These are phyloP conservation scores for Sarocladium brachiariae DNA, from an alignment of 2,329 filamentous ascomycete species.

Conservation along the genomic window DNA sequence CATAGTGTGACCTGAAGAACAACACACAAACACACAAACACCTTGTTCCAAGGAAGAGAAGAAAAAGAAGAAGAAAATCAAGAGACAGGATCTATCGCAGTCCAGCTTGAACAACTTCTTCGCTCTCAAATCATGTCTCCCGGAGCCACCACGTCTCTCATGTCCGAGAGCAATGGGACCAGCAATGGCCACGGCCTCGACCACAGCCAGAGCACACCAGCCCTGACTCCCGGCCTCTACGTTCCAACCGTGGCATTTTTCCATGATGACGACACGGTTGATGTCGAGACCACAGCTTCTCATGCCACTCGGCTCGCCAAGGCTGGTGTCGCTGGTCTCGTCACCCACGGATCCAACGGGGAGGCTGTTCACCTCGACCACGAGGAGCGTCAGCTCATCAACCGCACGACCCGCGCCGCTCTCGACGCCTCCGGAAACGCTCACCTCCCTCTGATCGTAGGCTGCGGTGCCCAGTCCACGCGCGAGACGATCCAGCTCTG, in stretches of 20 bases:
- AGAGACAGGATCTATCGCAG: too few relatives aligned
- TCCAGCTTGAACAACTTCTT: too few relatives aligned
- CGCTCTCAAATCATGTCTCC: conserved; percentile 2
- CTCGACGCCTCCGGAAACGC: conserved; percentile 49
- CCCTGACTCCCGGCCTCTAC: conserved; percentile 40
- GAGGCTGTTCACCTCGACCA: conserved; percentile 65
- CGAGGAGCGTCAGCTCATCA: conserved; percentile 57
- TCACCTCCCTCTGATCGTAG: conserved; percentile 58
- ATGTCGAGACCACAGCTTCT: conserved; percentile 41
- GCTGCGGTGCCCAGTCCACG: conserved; percentile 61
- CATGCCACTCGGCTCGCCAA: conserved; percentile 53
- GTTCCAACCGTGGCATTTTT: conserved; percentile 60
- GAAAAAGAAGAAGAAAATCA: too few relatives aligned
- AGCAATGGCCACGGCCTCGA: background rate
- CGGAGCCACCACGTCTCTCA: background rate
- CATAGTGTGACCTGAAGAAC: too few relatives aligned
- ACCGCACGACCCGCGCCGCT: conserved; percentile 52
- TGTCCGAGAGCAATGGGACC: background rate
- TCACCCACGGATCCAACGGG: conserved; percentile 66
- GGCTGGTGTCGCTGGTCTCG: conserved; percentile 58
- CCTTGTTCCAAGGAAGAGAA: too few relatives aligned
- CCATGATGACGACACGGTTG: conserved; percentile 45
- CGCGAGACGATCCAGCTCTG: conserved; percentile 61
- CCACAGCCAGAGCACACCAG: background rate
- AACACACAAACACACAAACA: too few relatives aligned